phyloP scores from a whole-genome alignment of 2,329 filamentous ascomycete species.

The Fusarium scirpi region DNA sequence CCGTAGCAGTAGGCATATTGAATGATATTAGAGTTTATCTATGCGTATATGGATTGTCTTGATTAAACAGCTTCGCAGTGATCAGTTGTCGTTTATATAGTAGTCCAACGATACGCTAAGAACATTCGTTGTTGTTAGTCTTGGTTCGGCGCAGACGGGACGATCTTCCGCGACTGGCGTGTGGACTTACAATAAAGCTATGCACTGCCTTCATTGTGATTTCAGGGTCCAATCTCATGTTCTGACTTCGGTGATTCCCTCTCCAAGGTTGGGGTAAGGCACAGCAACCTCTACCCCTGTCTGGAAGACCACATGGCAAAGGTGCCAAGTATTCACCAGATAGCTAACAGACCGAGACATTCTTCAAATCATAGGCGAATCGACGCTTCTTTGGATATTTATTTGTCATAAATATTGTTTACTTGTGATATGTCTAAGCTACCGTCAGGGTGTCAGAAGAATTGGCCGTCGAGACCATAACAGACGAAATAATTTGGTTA shows the following conservation, averaged over 20 bases:
- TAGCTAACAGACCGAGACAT: too few species aligned
- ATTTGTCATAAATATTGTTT: neutral
- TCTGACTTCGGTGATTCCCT: neutral
- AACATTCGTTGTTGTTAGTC: neutral
- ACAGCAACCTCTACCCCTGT: neutral
- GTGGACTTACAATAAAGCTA: neutral
- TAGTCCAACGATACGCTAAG: neutral
- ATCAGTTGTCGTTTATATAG: neutral
- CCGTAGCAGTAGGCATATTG: conserved; percentile 45
- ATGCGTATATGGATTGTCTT: neutral
- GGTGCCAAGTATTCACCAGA: neutral
- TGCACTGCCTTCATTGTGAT: neutral
- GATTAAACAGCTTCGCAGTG: neutral
- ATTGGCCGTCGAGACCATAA: neutral
- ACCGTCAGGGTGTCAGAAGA: neutral
- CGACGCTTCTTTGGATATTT: too few species aligned
- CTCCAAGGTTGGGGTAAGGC: conserved; percentile 7
- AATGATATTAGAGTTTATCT: neutral
- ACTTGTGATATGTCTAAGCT: neutral
- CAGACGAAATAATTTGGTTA: neutral
- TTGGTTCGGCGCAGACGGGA: neutral
- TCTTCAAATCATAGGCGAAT: too few species aligned
- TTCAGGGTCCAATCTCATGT: neutral
- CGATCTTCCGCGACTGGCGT: neutral
- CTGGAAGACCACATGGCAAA: neutral